These are phyloP conservation scores for Setaria viridis DNA, from an alignment of 202 grass and related monocot genomes.

Conservation along the genomic window DNA sequence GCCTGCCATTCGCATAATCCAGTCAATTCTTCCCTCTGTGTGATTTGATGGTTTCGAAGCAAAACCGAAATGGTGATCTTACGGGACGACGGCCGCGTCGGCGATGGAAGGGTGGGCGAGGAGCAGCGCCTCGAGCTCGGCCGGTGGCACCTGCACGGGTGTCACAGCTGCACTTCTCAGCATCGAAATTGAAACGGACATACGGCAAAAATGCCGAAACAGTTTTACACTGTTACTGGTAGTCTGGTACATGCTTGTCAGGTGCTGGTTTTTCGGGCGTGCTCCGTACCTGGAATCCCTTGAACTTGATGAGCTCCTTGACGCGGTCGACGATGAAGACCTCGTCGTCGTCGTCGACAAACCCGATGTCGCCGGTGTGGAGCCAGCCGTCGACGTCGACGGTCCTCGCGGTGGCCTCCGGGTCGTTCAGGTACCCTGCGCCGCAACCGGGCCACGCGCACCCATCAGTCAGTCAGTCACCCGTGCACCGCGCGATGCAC, in stretches of 20 bases:
- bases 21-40: not conserved
- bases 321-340: conserved; percentile 97
- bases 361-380: conserved; percentile 91
- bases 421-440: conserved; percentile 82
- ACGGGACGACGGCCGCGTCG: conserved; percentile 93
- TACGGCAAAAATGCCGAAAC: no score
- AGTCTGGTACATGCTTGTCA: no score
- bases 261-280: no score
- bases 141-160: conserved; percentile 76
- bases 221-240: no score
- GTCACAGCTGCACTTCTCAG: not conserved
- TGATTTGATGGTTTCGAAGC: not conserved
- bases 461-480: no score
- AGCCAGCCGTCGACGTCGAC: conserved; percentile 91
- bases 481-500: no score
- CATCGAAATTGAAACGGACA: not conserved
- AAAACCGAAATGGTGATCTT: conserved; percentile 23
- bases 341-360: conserved; percentile 87
- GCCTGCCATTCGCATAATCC: conserved; percentile 51
- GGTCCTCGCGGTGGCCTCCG: conserved; percentile 71
- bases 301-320: conserved; percentile 99
- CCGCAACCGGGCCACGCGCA: no score
- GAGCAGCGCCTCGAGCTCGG: conserved; percentile 89
- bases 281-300: conserved; percentile 78
- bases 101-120: conserved; percentile 71